A percentile compares a stretch with the other conserved stretches of the same genome.
Conservation (phyloP, 306 rosid species). For the Fagus sylvatica region DNA sequence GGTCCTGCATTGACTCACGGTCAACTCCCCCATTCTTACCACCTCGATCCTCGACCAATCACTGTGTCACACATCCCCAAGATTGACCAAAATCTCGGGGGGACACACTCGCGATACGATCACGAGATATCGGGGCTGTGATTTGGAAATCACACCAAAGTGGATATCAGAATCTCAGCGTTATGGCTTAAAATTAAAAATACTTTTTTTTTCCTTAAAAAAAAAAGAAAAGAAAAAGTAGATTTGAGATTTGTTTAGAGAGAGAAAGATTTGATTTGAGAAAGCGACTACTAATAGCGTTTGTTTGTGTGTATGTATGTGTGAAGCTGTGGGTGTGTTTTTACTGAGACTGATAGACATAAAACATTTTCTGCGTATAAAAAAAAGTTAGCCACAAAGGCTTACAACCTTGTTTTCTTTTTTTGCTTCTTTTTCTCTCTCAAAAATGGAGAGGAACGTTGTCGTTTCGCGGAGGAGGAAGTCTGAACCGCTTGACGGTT, state of each 20-base stretch:
- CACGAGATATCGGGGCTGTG: slow-evolving; percentile 38
- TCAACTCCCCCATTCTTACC: slow-evolving; percentile 31
- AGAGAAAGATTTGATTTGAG: slow-evolving; percentile 80
- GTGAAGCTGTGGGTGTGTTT: too few relatives aligned
- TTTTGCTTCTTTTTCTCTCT: slow-evolving; percentile 1
- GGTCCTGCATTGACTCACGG: slow-evolving; percentile 36
- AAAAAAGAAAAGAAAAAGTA: slow-evolving; percentile 29
- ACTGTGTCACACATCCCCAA: slow-evolving; percentile 33
- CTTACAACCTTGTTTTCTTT: slow-evolving; percentile 19
- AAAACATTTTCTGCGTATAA: slow-evolving; percentile 42
- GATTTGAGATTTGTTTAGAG: slow-evolving; percentile 51
- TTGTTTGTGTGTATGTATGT: neutral
- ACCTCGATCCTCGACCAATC: slow-evolving; percentile 18
- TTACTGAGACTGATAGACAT: slow-evolving; percentile 27
- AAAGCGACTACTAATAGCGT: slow-evolving; percentile 33
- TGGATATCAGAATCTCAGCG: slow-evolving; percentile 90
- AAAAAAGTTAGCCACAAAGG: slow-evolving; percentile 39
- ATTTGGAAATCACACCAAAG: slow-evolving; percentile 59
- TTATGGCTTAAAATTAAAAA: slow-evolving; percentile 36
- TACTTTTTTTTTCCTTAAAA: slow-evolving; percentile 17
- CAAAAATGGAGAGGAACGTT: slow-evolving; percentile 42
- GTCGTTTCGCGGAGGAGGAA: slow-evolving; percentile 48
- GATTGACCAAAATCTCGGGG: slow-evolving; percentile 45
- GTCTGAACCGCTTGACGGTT: slow-evolving; percentile 39
- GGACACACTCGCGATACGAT: neutral